Base-by-base conservation (phyloP, 176 grass and related monocot species). In the Ensete ventricosum region DNA sequence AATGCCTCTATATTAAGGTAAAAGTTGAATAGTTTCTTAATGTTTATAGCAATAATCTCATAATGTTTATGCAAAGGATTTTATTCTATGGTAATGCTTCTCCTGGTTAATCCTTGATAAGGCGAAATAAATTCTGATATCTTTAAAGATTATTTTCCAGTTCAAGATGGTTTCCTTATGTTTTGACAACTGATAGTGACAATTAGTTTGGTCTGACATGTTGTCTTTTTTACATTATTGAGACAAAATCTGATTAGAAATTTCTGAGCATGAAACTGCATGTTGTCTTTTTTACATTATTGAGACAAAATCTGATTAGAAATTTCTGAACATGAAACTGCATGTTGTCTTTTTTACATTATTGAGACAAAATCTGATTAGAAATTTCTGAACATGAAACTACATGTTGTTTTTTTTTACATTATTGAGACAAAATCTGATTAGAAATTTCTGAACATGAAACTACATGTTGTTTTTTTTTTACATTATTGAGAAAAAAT, bases 71-170 rank as follows among this genome's bases (percentile, higher is more conserved):
- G 34, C 34, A 0, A 43, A 43, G 4, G 8, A 24, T 73, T 10
- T 2, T 9, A 52, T 64, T 1, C 8, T 62, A 20, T 20, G 9
- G 20, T 63, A 26, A 9, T 25, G 25, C 9, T 62, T 5, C 73
- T 57, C 73, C 26, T 21, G 50, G 9, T 59, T 55, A 55, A 69
- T 65, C 75, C 14, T 14, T 76, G 12, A 43, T 78, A 70, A 82
- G 94, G 94, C 67, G 90, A 93, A 88, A 98, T 93, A 90, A 93
- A 93, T 78, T 83, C 80, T 26, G 90, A 98, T 59, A 88, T 98
- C 50, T 85, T 98, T 76, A 43, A 82, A 69, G 94, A 93, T 49
- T 85, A 89, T 77, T 98, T 80, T 91, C 90, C 71, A 98, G 90
- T 90, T 93, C 55, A 82, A 27, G 50, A 84, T 57, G 52, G 12